Evolutionary conservation across 805 yeast species (phyloP), one percentile per base, ranked within the genome.

Genomic region (Cyberlindnera euphorbiiphila): DNA sequence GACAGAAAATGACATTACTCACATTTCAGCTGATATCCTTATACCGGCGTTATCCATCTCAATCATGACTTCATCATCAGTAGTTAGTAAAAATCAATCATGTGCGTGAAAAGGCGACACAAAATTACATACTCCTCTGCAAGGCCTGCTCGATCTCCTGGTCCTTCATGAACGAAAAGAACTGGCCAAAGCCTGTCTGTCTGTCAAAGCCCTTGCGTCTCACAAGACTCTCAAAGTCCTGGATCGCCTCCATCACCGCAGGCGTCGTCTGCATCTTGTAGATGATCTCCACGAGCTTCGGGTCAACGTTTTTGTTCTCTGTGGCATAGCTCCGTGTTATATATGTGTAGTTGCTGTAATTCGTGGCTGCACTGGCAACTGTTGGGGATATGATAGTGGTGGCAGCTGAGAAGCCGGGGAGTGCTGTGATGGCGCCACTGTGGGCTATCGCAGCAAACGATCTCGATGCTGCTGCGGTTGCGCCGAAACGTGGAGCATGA

Each of bases 1-100:
- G n/a, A n/a, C n/a, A n/a, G n/a, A n/a, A n/a, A n/a, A n/a, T n/a
- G n/a, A n/a, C n/a, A n/a, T 13, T 17, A 43, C 47, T 24, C 20
- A 45, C 45, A 38, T 25, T 3, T 41, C 45, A 12, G 36, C 29
- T 15, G 37, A 29, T 5, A 47, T 32, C 11, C 30, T 19, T 14
- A 47, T 45, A 2, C 46, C 46, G 4, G 51, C 47, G 12, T 47
- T 41, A 10, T 41, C 36, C 45, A 47, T 38, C 25, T 45, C 49
- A 16, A 32, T 15, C 34, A 41, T 32, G 7, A 47, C 47, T 45
- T 16, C 13, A 16, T 20, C 16, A 7, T 23, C n/a, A 12, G n/a
- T 25, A n/a, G 25, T 25, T 24, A 25, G 29, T 18, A 19, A n/a
- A n/a, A n/a, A n/a, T n/a, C n/a, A n/a, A n/a, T n/a, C n/a, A n/a